Base-by-base conservation (phyloP, 495 filamentous ascomycete species). In the Symbiotaphrina buchneri region DNA sequence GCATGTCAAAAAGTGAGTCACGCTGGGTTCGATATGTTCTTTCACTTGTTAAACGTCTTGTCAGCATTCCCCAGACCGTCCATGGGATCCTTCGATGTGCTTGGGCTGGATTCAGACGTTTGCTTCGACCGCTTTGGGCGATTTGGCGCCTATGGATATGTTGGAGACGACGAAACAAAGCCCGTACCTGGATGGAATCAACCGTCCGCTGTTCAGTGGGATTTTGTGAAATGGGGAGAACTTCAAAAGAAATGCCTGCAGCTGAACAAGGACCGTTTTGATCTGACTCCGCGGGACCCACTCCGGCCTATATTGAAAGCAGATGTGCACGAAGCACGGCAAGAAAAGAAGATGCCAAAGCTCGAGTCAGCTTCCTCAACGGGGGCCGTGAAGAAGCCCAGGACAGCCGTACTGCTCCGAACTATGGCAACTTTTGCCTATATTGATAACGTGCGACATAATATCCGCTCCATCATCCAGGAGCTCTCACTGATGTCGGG, bases 121-220 rank as follows among this genome's bases (percentile, higher is more conserved):
- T 67, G 58, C 39, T 58, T 61, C n/a, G 64, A 70, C 38, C 56
- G 65, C 2, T 62, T 58, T 38, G 47, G 51, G 3, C 55, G 63
- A n/a, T 61, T 56, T 28, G 59, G 52, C 2, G 49, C 59, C 0
- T 68, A 68, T 37, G 63, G 64, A 1, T 53, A 49, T 19, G 52
- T 47, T 6, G 49, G 58, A 11, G 47, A 52, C 6, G 33, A 44
- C 10, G 30, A n/a, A n/a, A n/a, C n/a, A n/a, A n/a, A n/a, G n/a
- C n/a, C n/a, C n/a, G n/a, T n/a, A n/a, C n/a, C n/a, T n/a, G n/a
- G n/a, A n/a, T 53, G 45, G 38, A 27, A 35, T 24, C 29, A 25
- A 26, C 26, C 38, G 15, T 41, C 40, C n/a, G 40, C 47, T 38
- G 32, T 51, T 6, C 47, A 54, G 36, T 56, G 46, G 31, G 35